Conservation (phyloP, 1,284 basidiomycete species). For the Afroboletus lepidellus region DNA sequence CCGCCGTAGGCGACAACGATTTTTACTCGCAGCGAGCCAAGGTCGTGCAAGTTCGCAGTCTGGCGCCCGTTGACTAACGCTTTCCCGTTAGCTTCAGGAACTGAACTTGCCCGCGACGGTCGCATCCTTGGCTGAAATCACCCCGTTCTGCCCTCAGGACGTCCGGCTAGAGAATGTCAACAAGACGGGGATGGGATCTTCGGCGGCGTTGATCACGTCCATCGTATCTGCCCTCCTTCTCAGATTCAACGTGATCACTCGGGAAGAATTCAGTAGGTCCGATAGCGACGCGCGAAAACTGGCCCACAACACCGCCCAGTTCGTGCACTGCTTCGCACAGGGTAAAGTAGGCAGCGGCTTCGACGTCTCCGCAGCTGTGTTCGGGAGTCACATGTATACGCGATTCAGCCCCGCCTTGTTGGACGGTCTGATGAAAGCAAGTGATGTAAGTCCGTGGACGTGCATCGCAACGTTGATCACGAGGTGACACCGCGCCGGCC, state of each 20-base stretch:
- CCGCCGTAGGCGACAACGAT: conserved; percentile 92
- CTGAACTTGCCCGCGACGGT: conserved; percentile 59
- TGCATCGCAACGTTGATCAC: neutral
- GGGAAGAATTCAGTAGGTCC: conserved; percentile 44
- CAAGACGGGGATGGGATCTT: conserved; percentile 98
- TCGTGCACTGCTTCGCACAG: conserved; percentile 94
- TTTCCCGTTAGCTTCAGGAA: conserved; percentile 55
- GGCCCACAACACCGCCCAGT: conserved; percentile 94
- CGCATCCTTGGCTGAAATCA: conserved; percentile 60
- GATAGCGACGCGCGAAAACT: conserved; percentile 52
- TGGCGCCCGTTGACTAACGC: conserved; percentile 10
- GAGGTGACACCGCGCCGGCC: neutral
- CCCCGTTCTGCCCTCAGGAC: conserved; percentile 75
- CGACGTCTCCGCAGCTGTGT: conserved; percentile 92
- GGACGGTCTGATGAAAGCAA: conserved; percentile 63
- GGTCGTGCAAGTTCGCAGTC: conserved; percentile 46
- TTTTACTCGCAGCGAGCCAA: conserved; percentile 94
- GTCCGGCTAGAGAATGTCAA: conserved; percentile 78
- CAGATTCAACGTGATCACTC: conserved; percentile 67
- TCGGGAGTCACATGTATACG: conserved; percentile 92
- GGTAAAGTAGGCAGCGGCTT: conserved; percentile 98
- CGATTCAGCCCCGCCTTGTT: conserved; percentile 82
- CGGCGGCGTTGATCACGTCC: conserved; percentile 95
- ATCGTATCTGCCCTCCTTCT: conserved; percentile 85
- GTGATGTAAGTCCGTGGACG: conserved; percentile 39